phyloP scores from a whole-genome alignment of 805 yeast genomes.

The Lachancea thermotolerans region DNA sequence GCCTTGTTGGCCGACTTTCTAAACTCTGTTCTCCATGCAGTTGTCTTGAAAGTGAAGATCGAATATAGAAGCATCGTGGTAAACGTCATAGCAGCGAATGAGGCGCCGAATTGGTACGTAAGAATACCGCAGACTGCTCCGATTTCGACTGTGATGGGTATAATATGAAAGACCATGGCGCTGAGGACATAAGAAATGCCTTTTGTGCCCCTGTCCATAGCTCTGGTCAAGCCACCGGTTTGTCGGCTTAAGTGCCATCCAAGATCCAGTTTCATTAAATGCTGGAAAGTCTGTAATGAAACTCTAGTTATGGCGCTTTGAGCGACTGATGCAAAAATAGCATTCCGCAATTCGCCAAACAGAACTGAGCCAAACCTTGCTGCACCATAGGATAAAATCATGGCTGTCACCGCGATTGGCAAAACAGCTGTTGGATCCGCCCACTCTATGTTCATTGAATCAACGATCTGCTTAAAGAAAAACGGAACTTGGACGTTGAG shows the following conservation, averaged over 20 bases:
- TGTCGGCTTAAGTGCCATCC: constrained; percentile 87
- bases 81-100: constrained; percentile 84
- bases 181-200: constrained; percentile 90
- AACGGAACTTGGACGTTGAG: constrained; percentile 95
- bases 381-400: constrained; percentile 81
- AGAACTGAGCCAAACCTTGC: constrained; percentile 92
- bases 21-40: constrained; percentile 94
- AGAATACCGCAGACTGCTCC: constrained; percentile 88
- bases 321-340: constrained; percentile 91
- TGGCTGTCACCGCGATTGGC: constrained; percentile 47
- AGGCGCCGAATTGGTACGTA: constrained; percentile 84
- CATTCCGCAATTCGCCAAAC: constrained; percentile 91
- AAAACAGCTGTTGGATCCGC: constrained; percentile 54
- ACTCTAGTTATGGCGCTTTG: constrained; percentile 89
- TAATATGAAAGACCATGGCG: constrained; percentile 96
- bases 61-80: constrained; percentile 87
- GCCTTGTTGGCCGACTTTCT: constrained; percentile 86
- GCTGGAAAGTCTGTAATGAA: constrained; percentile 80
- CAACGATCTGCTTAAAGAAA: constrained; percentile 81
- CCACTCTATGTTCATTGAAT: constrained; percentile 92
- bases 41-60: constrained; percentile 79
- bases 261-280: constrained; percentile 74
- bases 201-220: constrained; percentile 95
- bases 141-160: constrained; percentile 89
- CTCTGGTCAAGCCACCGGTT: constrained; percentile 93